These are phyloP conservation scores for Wickerhamiella spandovensis DNA, from an alignment of 805 yeast genomes.

Conservation along the genomic window DNA sequence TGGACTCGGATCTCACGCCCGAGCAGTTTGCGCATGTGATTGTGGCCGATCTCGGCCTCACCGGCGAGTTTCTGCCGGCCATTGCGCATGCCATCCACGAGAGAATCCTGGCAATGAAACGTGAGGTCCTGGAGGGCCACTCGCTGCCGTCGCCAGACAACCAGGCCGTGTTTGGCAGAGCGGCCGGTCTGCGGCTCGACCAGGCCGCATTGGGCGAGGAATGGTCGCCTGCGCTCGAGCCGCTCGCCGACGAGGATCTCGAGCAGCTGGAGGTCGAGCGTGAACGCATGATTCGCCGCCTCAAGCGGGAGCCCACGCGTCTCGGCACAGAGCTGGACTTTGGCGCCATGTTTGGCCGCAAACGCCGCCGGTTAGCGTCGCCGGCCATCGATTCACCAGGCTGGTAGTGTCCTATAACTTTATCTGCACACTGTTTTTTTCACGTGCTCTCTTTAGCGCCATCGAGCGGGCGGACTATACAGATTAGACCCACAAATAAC, in stretches of 20 bases:
- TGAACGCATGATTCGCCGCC: conserved; percentile 78
- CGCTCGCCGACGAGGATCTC: conserved; percentile 79
- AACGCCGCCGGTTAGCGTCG: conserved; percentile 19
- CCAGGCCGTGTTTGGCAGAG: conserved; percentile 47
- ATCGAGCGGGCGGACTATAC: too few species aligned
- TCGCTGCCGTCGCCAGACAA: conserved; percentile 39
- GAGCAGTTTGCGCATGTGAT: conserved; percentile 72
- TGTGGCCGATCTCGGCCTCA: conserved; percentile 71
- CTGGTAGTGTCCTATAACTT: conserved; percentile 2
- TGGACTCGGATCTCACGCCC: conserved; percentile 48
- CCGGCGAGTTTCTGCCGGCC: conserved; percentile 79
- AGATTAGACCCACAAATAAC: too few species aligned
- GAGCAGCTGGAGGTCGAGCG: conserved; percentile 91
- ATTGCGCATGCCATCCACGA: conserved; percentile 82
- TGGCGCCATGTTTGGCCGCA: conserved; percentile 24
- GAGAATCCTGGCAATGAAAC: conserved; percentile 56
- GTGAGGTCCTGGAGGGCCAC: conserved; percentile 66
- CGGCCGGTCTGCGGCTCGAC: conserved; percentile 59
- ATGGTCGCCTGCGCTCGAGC: conserved; percentile 84
- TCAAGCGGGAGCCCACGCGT: conserved; percentile 81
- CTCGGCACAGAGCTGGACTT: conserved; percentile 42
- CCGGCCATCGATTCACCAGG: conserved; percentile 8
- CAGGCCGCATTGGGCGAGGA: conserved; percentile 61
- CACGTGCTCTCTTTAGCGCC: too few species aligned
- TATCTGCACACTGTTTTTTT: too few species aligned